Evolutionary conservation across 192 early-diverging fungal genomes (phyloP).

Genomic region (Podila clonocystis): DNA sequence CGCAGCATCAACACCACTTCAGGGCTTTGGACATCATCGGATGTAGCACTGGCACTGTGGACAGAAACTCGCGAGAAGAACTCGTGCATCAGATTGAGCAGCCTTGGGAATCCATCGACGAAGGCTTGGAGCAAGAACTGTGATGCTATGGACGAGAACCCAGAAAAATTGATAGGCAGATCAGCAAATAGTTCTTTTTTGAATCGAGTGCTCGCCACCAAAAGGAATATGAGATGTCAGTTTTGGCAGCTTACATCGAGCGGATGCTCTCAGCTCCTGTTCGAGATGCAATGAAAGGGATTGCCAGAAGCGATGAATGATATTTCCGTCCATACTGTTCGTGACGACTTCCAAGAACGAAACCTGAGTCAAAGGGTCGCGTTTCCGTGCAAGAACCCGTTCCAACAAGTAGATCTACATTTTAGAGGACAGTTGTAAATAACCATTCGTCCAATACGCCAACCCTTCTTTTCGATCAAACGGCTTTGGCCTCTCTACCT

Average conservation of each 20-base stretch:
- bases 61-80: conserved; percentile 65
- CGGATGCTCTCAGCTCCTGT: conserved; percentile 60
- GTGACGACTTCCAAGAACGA: conserved; percentile 62
- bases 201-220: background rate
- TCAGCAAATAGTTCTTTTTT: background rate
- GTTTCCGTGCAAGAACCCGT: conserved; percentile 59
- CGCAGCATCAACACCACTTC: conserved; percentile 52
- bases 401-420: conserved; percentile 61
- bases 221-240: background rate
- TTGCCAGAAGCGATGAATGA: conserved; percentile 66
- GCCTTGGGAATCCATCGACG: conserved; percentile 60
- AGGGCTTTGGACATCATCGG: conserved; percentile 63
- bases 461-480: background rate
- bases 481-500: conserved; percentile 43
- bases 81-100: conserved; percentile 59
- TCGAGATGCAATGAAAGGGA: conserved; percentile 62
- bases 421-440: background rate
- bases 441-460: background rate
- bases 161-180: background rate
- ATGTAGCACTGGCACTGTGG: conserved; percentile 46
- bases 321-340: conserved; percentile 59
- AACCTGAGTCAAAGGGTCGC: conserved; percentile 57
- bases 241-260: conserved; percentile 50
- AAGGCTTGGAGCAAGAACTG: conserved; percentile 63
- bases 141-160: conserved; percentile 40